Base-by-base conservation (phyloP, 768 basidiomycete genomes). In the Clavaria fumosa region DNA sequence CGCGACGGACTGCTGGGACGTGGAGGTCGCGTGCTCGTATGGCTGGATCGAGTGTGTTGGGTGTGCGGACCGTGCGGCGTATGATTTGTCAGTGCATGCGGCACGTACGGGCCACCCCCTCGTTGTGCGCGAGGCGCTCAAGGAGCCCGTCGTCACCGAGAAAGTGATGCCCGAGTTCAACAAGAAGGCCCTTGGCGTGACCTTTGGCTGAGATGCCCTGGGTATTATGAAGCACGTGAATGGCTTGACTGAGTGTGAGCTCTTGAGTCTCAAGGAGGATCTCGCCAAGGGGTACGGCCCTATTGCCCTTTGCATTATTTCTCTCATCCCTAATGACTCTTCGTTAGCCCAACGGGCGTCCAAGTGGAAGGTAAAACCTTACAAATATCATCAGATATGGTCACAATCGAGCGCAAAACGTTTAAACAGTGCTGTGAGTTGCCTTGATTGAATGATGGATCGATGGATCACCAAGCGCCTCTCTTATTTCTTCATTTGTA, bases 1-100 rank as follows among this genome's bases (percentile, higher is more conserved):
- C 56, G 93, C 95, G 38, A 74, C 89, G 26, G 93, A 97, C 60
- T 99, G 95, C 59, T 99, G 95, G 95, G 95, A 99, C 53, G 95
- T 91, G 30, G 95, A 99, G 63, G 96, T 97, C 46, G 71, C 89
- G 44, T 89, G 85, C 38, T 82, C 85, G 34, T 67, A 59, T 30
- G 79, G 78, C 44, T 99, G 95, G 95, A 93, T 88, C 37, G 95
- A 99, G 62, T 99, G 95, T 56, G 91, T 97, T 39, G 95, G 95
- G 6, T 99, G 95, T 60, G 95, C 95, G 23, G 95, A 99, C 59
- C 81, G 95, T 34, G 86, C 90, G 1, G 93, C 95, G 35, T 97
- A 96, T 58, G 95, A 99, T 60, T 58, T 99, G 48, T 77, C 73
- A 22, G 91, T 96, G 41, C 95, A 97, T 53, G 67, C 78, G 42